Base-by-base conservation (phyloP, 2,329 filamentous ascomycete genomes). In the Fusarium longipes region DNA sequence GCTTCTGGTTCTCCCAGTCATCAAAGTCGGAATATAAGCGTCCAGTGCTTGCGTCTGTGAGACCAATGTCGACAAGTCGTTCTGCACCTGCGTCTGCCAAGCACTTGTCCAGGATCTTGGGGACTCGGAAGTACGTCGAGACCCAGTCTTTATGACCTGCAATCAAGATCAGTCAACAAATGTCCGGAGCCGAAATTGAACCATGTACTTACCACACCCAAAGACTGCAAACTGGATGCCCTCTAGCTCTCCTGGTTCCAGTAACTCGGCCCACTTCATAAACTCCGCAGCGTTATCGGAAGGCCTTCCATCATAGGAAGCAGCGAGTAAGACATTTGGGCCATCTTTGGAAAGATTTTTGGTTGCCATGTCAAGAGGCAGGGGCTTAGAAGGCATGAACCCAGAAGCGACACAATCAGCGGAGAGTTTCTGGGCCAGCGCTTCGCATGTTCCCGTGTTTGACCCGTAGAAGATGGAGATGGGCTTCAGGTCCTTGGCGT, bases 11-110 rank as follows among this genome's bases (percentile, higher is more conserved):
- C 61, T 88, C 83, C 90, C 90, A 93, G 14, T 79, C 79, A 64
- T 92, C 89, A 64, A 92, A 83, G 56, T 88, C 86, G 50, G 84
- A 84, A 64, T 91, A 90, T 78, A 91, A 87, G 67, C 91, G 87
- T 7, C 87, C 83, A 8, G 82, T 79, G 1, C 87, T 85, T 3
- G 84, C 89, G 70, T 93, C 87, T 0, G 87, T 85, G 5, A 82
- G 75, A 6, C 88, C 88, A 27, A 85, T 78, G 0, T 82, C 20
- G 29, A 73, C 65, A 18, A 84, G 74, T 6, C 80, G 77, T 53
- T 65, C 63, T 2, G 68, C 75, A 4, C 76, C 77, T 9, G 69
- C 73, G 30, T 75, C 68, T 14, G 77, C 77, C 2, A 91, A 79
- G 1, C 80, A 79, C 1, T 81, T 70, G 55, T 93, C 84, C 3